Evolutionary conservation across 2,329 filamentous ascomycete genomes (phyloP).

Genomic region (Escovopsis weberi): DNA sequence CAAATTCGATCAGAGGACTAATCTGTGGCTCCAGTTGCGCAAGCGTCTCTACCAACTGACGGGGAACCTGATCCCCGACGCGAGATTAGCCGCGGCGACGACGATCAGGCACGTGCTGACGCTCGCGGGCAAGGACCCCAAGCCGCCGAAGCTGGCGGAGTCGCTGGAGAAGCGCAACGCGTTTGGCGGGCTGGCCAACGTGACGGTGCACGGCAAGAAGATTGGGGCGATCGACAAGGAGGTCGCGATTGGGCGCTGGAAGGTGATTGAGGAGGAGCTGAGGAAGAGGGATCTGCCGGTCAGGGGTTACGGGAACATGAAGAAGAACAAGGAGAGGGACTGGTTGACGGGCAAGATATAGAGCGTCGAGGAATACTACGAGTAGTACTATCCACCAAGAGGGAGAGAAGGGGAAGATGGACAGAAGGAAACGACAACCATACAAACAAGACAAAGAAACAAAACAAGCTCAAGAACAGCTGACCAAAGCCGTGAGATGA

Average conservation of each 20-base stretch:
- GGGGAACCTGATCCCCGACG: constrained; percentile 61
- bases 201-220: constrained; percentile 49
- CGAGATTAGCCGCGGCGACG: constrained; percentile 41
- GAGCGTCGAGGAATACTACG: too few species aligned
- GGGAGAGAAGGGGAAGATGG: too few species aligned
- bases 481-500: too few species aligned
- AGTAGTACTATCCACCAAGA: not conserved
- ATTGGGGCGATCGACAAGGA: constrained; percentile 61
- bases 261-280: constrained; percentile 62
- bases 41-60: constrained; percentile 73
- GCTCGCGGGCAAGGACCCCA: constrained; percentile 37
- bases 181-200: constrained; percentile 47
- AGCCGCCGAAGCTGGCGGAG: constrained; percentile 48
- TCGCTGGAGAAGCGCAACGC: constrained; percentile 33
- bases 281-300: constrained; percentile 45
- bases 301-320: constrained; percentile 27
- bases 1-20: constrained; percentile 10
- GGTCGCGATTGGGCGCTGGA: constrained; percentile 58
- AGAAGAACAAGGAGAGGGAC: constrained; percentile 28
- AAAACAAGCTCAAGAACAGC: too few species aligned
- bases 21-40: constrained; percentile 43
- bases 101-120: constrained; percentile 41
- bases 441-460: too few species aligned
- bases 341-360: constrained; percentile 25
- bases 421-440: too few species aligned